Conservation (phyloP, 805 yeast species). For the Lipomyces anomalus region DNA sequence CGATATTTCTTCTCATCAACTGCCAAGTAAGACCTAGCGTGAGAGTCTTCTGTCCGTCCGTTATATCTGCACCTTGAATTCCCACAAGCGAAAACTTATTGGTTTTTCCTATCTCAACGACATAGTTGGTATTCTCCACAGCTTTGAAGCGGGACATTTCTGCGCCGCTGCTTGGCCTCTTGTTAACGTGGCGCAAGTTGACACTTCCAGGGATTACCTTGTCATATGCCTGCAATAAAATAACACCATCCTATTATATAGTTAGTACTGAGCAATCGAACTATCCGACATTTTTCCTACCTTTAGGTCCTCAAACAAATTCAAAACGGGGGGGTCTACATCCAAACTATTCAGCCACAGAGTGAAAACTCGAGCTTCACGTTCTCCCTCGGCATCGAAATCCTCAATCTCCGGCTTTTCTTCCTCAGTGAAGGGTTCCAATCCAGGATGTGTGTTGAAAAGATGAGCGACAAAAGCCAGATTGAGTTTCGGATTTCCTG, state of each 20-base stretch:
- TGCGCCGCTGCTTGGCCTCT: constrained; percentile 66
- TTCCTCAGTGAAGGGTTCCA: constrained; percentile 87
- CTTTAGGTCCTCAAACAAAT: constrained; percentile 89
- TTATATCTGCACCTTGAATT: constrained; percentile 95
- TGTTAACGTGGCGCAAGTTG: constrained; percentile 70
- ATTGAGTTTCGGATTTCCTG: constrained; percentile 94
- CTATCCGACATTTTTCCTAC: too few species aligned
- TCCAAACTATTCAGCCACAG: constrained; percentile 95
- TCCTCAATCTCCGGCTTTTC: constrained; percentile 94
- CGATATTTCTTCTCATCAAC: constrained; percentile 93
- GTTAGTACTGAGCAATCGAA: too few species aligned
- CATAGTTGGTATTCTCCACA: constrained; percentile 94
- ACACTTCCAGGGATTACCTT: constrained; percentile 94
- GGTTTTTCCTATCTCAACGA: constrained; percentile 93
- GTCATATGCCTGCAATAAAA: constrained; percentile 86
- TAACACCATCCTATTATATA: constrained; percentile 87
- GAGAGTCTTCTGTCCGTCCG: constrained; percentile 83
- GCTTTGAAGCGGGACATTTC: constrained; percentile 91
- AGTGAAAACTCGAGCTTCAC: constrained; percentile 98
- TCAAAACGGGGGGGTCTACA: constrained; percentile 90
- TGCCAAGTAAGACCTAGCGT: constrained; percentile 97
- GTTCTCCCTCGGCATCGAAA: constrained; percentile 98
- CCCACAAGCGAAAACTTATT: constrained; percentile 92
- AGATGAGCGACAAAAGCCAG: constrained; percentile 96
- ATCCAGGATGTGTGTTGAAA: constrained; percentile 94